These are phyloP conservation scores for Phytopythium montanum DNA, from an alignment of 352 stramenopile genomes.

Conservation along the genomic window DNA sequence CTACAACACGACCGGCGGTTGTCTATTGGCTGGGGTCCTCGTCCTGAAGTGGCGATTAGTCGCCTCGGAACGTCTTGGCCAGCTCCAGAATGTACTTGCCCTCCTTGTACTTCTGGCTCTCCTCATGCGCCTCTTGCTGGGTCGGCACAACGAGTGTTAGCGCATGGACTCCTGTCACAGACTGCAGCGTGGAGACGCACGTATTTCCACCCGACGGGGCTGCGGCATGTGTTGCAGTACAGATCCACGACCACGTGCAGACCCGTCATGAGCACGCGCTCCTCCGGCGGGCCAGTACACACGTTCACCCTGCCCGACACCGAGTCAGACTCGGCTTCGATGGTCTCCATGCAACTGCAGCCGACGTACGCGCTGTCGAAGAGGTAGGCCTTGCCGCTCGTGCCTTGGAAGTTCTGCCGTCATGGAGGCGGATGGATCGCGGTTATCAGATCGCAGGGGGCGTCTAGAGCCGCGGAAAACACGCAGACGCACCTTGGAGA, in stretches of 20 bases:
- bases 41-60: slow-evolving; percentile 7
- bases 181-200: slow-evolving; percentile 20
- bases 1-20: not conserved
- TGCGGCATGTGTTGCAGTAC: slow-evolving; percentile 91
- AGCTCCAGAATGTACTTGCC: slow-evolving; percentile 97
- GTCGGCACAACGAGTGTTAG: not conserved
- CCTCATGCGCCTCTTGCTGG: slow-evolving; percentile 89
- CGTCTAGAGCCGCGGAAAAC: not conserved
- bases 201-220: slow-evolving; percentile 94
- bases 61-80: slow-evolving; percentile 67
- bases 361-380: slow-evolving; percentile 82
- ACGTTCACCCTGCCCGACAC: slow-evolving; percentile 75
- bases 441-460: slow-evolving; percentile 1
- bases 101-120: slow-evolving; percentile 95
- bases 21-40: not conserved
- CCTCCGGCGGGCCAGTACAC: slow-evolving; percentile 77
- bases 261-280: slow-evolving; percentile 93
- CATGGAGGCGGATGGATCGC: not conserved
- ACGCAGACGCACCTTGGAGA: slow-evolving; percentile 84
- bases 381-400: slow-evolving; percentile 89
- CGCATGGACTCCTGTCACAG: not conserved
- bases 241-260: slow-evolving; percentile 94
- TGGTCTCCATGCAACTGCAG: not conserved
- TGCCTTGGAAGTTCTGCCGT: slow-evolving; percentile 71
- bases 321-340: not conserved